Percentiles rank a stretch among this genome's conserved stretches.
Conservation (phyloP, 306 rosid genomes). For the Cucumis melo region DNA sequence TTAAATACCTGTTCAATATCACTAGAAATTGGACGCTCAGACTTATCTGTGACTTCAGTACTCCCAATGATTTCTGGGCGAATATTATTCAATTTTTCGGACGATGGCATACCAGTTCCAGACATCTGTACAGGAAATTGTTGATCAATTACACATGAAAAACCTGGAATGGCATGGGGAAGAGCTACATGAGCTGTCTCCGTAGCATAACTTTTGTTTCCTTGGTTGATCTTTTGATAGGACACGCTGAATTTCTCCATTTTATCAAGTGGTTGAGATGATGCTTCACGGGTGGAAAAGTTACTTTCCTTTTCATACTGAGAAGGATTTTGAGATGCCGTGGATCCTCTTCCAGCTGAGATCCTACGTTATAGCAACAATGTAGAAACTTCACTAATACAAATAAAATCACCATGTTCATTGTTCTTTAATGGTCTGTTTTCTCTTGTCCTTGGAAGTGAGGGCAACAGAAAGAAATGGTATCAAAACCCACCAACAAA, state of each 20-base stretch:
- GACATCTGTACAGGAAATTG: constrained; percentile 22
- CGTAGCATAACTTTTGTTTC: constrained; percentile 31
- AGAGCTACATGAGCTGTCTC: constrained; percentile 43
- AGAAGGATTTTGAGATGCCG: constrained; percentile 15
- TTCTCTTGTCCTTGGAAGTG: not conserved
- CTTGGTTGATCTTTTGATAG: constrained; percentile 50
- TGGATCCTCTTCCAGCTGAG: constrained; percentile 27
- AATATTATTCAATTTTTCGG: not conserved
- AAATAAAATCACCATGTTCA: not conserved
- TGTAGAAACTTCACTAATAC: constrained; percentile 2
- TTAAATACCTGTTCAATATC: constrained; percentile 28
- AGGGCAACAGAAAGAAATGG: not conserved
- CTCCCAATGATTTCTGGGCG: not conserved
- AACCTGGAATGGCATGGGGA: constrained; percentile 54
- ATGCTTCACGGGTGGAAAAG: constrained; percentile 17
- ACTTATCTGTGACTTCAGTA: not conserved
- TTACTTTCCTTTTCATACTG: constrained; percentile 18
- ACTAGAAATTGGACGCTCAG: constrained; percentile 23
- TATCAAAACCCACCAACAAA: not conserved
- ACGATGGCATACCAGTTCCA: constrained; percentile 17
- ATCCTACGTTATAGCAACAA: constrained; percentile 25
- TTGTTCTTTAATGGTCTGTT: not conserved
- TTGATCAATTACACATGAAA: constrained; percentile 52
- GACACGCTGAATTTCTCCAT: constrained; percentile 48
- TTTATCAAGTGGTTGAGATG: constrained; percentile 20